Evolutionary conservation across 2,329 filamentous ascomycete species (phyloP), one percentile per base, ranked within the genome.

Genomic region (Stagonosporopsis chrysanthemi): DNA sequence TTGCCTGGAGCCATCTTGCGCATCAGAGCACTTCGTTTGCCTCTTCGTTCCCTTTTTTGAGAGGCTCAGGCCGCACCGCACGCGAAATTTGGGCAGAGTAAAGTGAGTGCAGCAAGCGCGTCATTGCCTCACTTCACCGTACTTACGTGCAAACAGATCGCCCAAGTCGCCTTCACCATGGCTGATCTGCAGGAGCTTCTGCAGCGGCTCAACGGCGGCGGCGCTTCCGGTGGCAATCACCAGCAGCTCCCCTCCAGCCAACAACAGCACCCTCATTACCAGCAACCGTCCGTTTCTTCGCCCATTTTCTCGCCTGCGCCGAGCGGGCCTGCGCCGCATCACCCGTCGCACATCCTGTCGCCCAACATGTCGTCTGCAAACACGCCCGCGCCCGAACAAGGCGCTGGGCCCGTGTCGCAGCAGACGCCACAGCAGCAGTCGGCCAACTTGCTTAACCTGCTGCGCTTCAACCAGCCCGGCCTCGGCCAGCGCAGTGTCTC

Each of bases 381-480:
- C 74, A 77, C 74, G 62, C 76, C 74, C 58, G 75, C 66, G 49
- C 76, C 71, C 48, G 77, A 74, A 69, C 73, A 71, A 56, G 73
- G 65, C 58, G 80, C 79, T 57, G 54, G 48, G 29, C 33, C 31
- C 12, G 72, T 77, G 46, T 80, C 67, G 43, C 81, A 82, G 58
- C 69, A 69, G 61, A 72, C 69, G 28, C 68, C 68, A 9, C 70
- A 74, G 35, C 72, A 75, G 53, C 73, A 75, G 61, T 83, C 84
- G 15, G 80, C 81, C 61, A 86, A 84, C 67, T 74, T 90, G 63
- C 80, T 90, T 57, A 89, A 84, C 68, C 75, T 90, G 59, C 80
- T 90, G 61, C 87, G 87, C 74, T 89, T 88, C 76, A 87, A 83
- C 60, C 62, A 74, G 71, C 64, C 75, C 66, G 60, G 72, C 76